These are phyloP conservation scores for Fusarium papillatum DNA, from an alignment of 2,329 filamentous ascomycete species.

Conservation along the genomic window DNA sequence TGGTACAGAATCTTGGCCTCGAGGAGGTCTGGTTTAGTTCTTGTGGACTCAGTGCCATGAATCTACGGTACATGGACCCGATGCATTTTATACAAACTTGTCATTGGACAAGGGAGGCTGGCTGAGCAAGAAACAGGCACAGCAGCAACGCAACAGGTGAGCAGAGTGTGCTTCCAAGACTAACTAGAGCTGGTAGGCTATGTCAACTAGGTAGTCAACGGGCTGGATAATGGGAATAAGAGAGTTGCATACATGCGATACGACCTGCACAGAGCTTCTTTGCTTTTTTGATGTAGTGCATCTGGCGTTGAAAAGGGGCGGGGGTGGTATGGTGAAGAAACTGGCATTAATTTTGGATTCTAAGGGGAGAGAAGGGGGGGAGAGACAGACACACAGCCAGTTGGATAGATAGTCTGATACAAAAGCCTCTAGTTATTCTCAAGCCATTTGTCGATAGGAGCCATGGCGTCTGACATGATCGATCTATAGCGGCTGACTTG, in stretches of 20 bases:
- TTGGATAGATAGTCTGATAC: background rate
- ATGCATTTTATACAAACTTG: background rate
- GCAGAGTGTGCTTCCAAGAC: constrained; percentile 10
- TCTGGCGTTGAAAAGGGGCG: background rate
- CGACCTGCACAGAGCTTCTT: background rate
- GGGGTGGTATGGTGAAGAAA: background rate
- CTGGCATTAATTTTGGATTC: background rate
- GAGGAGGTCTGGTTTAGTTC: background rate
- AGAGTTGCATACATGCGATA: background rate
- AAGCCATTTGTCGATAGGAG: background rate
- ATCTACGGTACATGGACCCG: background rate
- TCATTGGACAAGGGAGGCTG: background rate
- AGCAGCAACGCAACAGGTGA: background rate
- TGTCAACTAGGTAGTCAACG: background rate
- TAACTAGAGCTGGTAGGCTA: constrained; percentile 9
- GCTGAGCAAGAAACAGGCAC: background rate
- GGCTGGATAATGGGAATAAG: background rate
- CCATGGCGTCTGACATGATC: background rate
- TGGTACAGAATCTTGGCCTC: background rate
- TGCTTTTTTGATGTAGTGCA: constrained; percentile 1
- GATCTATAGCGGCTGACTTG: background rate
- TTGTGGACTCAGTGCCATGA: background rate
- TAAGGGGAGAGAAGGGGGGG: background rate
- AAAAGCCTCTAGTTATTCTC: background rate
- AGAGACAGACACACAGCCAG: background rate